These are phyloP conservation scores for Mortierella sp. DNA, from an alignment of 371 early-diverging fungal genomes.

Conservation along the genomic window DNA sequence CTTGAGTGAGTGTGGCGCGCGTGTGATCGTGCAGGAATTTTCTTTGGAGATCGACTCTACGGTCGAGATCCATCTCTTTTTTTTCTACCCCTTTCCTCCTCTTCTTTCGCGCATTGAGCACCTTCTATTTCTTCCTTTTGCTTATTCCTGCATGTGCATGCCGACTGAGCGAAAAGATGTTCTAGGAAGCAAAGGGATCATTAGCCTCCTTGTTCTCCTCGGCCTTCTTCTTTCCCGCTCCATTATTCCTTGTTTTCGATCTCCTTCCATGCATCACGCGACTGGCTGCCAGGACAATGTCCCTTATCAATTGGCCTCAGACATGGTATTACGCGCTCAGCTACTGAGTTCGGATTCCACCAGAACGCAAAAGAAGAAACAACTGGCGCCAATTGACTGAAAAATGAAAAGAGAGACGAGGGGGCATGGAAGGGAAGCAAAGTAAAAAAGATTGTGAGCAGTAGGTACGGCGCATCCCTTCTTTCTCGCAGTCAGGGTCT, in stretches of 20 bases:
- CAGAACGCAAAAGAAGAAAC: background rate
- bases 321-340: background rate
- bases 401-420: background rate
- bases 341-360: slow-evolving; percentile 1
- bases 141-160: background rate
- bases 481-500: background rate
- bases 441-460: slow-evolving; percentile 9
- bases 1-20: background rate
- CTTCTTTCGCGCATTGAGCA: background rate
- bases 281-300: background rate
- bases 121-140: too few species aligned
- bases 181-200: background rate
- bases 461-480: background rate
- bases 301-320: slow-evolving; percentile 11
- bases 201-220: background rate
- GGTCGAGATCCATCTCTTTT: background rate
- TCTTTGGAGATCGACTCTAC: slow-evolving; percentile 2
- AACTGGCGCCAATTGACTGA: background rate
- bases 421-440: background rate
- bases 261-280: slow-evolving; percentile 12
- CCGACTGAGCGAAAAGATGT: background rate
- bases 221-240: background rate
- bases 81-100: background rate
- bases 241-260: background rate
- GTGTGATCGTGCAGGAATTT: slow-evolving; percentile 3